Evolutionary conservation across 495 filamentous ascomycete species (phyloP).

Genomic region (Penicillium goetzii): DNA sequence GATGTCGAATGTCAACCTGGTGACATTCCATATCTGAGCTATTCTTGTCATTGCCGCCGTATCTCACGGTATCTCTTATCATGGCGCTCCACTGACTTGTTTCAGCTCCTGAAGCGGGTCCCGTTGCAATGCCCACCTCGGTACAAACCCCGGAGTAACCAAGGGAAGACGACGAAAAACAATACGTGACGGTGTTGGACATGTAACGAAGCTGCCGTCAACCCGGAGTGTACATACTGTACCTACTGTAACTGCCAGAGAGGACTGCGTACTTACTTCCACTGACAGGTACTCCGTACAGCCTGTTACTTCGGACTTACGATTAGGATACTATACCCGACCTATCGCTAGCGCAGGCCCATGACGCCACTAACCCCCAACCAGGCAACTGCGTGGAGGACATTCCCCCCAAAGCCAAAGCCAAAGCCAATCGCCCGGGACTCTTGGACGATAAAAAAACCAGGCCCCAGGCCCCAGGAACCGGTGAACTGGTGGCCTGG

Average conservation of each 20-base stretch:
- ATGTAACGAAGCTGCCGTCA: not conserved
- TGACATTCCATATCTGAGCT: constrained; percentile 4
- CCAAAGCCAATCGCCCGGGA: not conserved
- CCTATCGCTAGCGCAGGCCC: not conserved
- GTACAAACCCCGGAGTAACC: constrained; percentile 7
- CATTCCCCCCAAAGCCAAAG: too few species aligned
- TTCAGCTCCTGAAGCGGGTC: constrained; percentile 7
- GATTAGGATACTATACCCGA: not conserved
- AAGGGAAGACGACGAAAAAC: not conserved
- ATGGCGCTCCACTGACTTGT: constrained; percentile 9
- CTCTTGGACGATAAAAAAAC: not conserved
- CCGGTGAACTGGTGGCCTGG: not conserved
- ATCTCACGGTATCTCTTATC: constrained; percentile 10
- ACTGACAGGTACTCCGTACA: constrained; percentile 3
- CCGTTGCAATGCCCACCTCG: constrained; percentile 4
- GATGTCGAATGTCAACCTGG: not conserved
- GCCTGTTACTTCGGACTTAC: not conserved
- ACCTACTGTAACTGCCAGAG: not conserved
- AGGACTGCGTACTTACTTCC: not conserved
- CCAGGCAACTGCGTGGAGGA: constrained; percentile 7
- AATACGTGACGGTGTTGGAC: not conserved
- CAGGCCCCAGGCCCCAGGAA: not conserved
- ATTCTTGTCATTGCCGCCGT: constrained; percentile 2
- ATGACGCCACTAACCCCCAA: constrained; percentile 3
- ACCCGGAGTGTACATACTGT: not conserved